Percentiles rank a stretch among this genome's conserved stretches.
Conservation (phyloP, 768 basidiomycete species). For the Pisolithus tinctorius region DNA sequence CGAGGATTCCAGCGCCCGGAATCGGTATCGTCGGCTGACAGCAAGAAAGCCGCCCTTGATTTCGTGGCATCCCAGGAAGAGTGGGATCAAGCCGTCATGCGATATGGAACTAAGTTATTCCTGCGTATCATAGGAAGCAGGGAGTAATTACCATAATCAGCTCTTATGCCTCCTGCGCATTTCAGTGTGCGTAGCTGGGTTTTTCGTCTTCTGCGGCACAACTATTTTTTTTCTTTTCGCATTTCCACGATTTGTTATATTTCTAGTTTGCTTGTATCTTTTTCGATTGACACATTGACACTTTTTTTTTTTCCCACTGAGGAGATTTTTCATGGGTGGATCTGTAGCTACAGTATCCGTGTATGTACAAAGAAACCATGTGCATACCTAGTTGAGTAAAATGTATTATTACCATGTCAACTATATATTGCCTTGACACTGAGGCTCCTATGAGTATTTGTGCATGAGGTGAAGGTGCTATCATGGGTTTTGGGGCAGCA, state of each 20-base stretch:
- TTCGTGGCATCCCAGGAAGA: conserved; percentile 50
- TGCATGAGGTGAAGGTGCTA: too few species aligned
- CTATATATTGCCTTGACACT: too few species aligned
- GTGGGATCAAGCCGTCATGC: conserved; percentile 47
- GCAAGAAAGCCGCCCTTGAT: conserved; percentile 26
- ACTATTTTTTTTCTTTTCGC: conserved; percentile 1
- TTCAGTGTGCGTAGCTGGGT: conserved; percentile 1
- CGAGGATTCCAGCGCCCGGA: conserved; percentile 23
- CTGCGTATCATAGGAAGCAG: conserved; percentile 42
- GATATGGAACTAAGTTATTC: conserved; percentile 44
- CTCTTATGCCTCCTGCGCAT: conserved; percentile 1
- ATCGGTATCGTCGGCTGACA: conserved; percentile 27
- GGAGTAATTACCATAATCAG: conserved; percentile 7
- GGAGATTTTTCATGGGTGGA: too few species aligned
- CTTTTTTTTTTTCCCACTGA: too few species aligned
- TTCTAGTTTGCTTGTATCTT: not conserved
- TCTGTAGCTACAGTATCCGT: too few species aligned
- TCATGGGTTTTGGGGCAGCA: too few species aligned
- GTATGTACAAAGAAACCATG: too few species aligned
- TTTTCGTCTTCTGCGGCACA: conserved; percentile 3
- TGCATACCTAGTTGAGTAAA: too few species aligned
- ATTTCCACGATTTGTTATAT: not conserved
- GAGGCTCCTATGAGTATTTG: too few species aligned
- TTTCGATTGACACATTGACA: not conserved
- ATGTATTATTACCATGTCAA: too few species aligned